Evolutionary conservation across 352 stramenopile species (phyloP).

Genomic region (Phytophthora megakarya): DNA sequence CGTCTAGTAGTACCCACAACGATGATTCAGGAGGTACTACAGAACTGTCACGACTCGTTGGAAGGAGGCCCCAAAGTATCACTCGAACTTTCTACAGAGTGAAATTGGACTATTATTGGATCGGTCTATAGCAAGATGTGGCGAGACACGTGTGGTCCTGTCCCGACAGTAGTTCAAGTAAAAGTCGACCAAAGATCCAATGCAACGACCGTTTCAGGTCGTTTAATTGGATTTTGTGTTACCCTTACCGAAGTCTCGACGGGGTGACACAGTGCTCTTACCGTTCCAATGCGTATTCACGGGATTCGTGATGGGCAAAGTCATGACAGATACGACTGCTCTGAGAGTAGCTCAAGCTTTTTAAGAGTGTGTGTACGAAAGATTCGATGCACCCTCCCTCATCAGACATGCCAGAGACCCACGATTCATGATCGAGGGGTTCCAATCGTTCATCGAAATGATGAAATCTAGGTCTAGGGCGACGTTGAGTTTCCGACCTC

Average conservation of each 20-base stretch:
- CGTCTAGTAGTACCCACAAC: no score
- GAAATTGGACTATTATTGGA: slow-evolving; percentile 3
- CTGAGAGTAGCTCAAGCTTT: no score
- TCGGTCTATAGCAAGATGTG: slow-evolving; percentile 2
- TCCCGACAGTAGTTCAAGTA: slow-evolving; percentile 3
- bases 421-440: no score
- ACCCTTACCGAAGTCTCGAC: neutral
- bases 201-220: no score
- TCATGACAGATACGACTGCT: no score
- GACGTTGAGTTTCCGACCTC: no score
- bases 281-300: slow-evolving; percentile 2
- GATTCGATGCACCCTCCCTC: no score
- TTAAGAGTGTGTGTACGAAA: no score
- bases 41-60: no score
- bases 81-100: no score
- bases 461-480: slow-evolving; percentile 2
- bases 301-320: neutral
- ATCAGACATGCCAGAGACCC: no score
- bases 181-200: neutral
- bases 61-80: slow-evolving; percentile 8
- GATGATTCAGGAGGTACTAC: slow-evolving; percentile 19
- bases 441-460: slow-evolving; percentile 4
- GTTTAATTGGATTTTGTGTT: no score
- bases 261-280: neutral
- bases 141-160: neutral